Evolutionary conservation across 1,284 basidiomycete genomes (phyloP).

Genomic region (Gomphus sp.): DNA sequence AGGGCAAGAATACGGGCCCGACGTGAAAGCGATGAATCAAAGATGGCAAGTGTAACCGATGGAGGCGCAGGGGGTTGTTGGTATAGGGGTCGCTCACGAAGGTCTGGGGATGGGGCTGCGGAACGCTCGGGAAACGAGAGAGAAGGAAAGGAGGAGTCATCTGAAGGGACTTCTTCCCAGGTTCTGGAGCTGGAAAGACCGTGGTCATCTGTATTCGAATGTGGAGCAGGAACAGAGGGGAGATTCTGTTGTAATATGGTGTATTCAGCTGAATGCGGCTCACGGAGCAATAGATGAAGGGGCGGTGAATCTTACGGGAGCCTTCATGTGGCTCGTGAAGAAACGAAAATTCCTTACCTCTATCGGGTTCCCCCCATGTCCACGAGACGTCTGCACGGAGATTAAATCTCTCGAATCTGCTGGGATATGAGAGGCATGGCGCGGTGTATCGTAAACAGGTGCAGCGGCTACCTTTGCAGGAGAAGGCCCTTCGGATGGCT

Average conservation of each 20-base stretch:
- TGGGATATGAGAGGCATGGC: slow-evolving; percentile 21
- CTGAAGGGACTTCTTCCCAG: slow-evolving; percentile 19
- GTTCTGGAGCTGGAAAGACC: slow-evolving; percentile 6
- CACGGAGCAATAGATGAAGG: background rate
- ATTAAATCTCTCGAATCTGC: slow-evolving; percentile 39
- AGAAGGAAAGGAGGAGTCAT: slow-evolving; percentile 17
- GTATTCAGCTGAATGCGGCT: background rate
- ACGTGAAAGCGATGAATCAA: slow-evolving; percentile 57
- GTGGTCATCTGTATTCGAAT: slow-evolving; percentile 14
- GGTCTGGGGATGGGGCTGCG: slow-evolving; percentile 19
- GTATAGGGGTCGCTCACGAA: slow-evolving; percentile 17
- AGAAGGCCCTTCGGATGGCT: slow-evolving; percentile 12
- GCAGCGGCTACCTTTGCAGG: background rate
- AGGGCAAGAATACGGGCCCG: slow-evolving; percentile 64
- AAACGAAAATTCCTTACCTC: background rate
- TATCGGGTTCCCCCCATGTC: slow-evolving; percentile 14
- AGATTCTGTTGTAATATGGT: slow-evolving; percentile 7
- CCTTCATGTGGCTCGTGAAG: background rate
- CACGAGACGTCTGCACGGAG: slow-evolving; percentile 32
- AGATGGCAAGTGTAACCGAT: slow-evolving; percentile 72
- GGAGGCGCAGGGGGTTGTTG: slow-evolving; percentile 27
- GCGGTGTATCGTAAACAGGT: background rate
- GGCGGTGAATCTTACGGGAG: background rate
- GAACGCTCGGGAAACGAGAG: slow-evolving; percentile 13
- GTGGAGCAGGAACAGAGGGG: slow-evolving; percentile 12